A percentile compares a stretch with the other conserved stretches of the same genome.
phyloP scores from a whole-genome alignment of 2,329 filamentous ascomycete genomes.

The Chlorencoelia australis region DNA sequence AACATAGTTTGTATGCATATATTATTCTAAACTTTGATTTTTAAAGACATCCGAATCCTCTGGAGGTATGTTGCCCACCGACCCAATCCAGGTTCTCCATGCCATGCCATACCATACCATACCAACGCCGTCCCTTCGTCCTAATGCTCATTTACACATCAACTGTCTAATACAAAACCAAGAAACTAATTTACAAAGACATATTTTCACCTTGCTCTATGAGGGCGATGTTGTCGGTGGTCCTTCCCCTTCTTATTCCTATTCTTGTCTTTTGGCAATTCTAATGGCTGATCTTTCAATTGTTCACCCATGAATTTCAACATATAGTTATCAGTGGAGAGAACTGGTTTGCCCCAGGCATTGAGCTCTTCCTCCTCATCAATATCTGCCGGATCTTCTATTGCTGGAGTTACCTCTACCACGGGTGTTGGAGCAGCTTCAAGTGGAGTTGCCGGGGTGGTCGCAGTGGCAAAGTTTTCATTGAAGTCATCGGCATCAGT shows the following conservation, averaged over 20 bases:
- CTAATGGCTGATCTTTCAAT: constrained; percentile 48
- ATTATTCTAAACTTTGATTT: too few species aligned
- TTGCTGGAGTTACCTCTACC: constrained; percentile 19
- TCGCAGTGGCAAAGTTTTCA: constrained; percentile 41
- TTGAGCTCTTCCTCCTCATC: constrained; percentile 42
- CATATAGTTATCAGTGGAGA: constrained; percentile 67
- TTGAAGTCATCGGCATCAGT: constrained; percentile 80
- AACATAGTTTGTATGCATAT: too few species aligned
- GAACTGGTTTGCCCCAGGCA: constrained; percentile 47
- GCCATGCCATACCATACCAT: too few species aligned
- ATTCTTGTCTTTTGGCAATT: constrained; percentile 55
- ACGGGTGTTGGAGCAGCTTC: constrained; percentile 34
- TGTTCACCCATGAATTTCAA: constrained; percentile 55
- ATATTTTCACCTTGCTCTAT: constrained; percentile 20
- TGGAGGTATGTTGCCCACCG: too few species aligned
- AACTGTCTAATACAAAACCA: constrained; percentile 10
- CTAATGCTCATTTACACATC: constrained; percentile 17
- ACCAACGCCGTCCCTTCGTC: constrained; percentile 2
- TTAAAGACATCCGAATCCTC: too few species aligned
- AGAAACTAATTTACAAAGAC: background rate
- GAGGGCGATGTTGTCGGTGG: constrained; percentile 19
- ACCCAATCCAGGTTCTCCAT: too few species aligned
- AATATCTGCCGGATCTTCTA: constrained; percentile 15
- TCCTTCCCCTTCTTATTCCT: constrained; percentile 41
- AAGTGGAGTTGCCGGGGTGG: constrained; percentile 23